Base-by-base conservation (phyloP, 176 grass and related monocot species). In the Ensete ventricosum region DNA sequence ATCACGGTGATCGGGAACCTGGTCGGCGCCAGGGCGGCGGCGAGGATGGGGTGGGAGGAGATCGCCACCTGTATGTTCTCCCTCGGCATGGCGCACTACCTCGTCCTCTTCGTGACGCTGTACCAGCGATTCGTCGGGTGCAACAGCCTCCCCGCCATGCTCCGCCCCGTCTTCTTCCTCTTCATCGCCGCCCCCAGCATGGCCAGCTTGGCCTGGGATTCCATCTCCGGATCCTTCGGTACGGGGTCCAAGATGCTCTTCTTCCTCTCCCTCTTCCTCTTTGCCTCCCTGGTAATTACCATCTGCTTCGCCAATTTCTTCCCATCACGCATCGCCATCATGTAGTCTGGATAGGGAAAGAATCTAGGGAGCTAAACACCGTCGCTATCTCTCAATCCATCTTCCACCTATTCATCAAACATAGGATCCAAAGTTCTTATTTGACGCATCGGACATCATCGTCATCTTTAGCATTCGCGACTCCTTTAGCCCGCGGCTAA, bases 111-210 rank as follows among this genome's bases (percentile, higher is more conserved):
- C 77, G 85, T 96, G 12, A 92, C 92, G 12, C 64, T 96, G 5
- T 96, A 96, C 84, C 92, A 96, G 54, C 25, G 84, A 14, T 78
- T 89, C 8, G 59, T 85, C 34, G 89, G 86, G 21, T 86, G 87
- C 67, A 74, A 73, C 60, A 76, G 73, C 73, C 84, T 96, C 8
- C 88, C 92, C 53, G 79, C 69, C 69, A 85, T 83, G 66, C 79
- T 96, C 66, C 88, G 87, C 65, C 92, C 92, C 0, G 92, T 91
- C 1, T 96, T 91, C 84, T 96, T 96, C 81, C 84, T 96, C 58
- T 96, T 96, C 73, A 11, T 89, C 9, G 92, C 92, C 0, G 86
- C 86, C 0, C 88, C 88, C 0, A 89, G 86, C 74, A 87, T 87
- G 0, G 88, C 92, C 0, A 78, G 88, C 55, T 57, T 91, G n/a